Base-by-base conservation (phyloP, 2,329 filamentous ascomycete genomes). In the Remersonia thermophila region DNA sequence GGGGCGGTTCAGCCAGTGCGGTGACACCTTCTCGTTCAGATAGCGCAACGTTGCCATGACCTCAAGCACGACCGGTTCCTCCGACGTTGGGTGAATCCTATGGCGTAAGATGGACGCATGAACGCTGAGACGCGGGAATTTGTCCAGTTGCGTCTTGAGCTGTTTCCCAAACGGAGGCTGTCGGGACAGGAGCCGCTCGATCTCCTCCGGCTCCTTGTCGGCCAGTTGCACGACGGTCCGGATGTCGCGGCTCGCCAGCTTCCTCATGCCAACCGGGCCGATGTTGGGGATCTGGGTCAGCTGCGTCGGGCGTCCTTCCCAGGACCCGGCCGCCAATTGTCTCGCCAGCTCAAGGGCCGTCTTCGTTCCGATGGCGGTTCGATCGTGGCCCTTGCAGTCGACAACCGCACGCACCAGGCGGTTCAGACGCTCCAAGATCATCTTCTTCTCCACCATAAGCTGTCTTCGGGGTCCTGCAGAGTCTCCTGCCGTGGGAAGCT, bases 131-230 rank as follows among this genome's bases (percentile, higher is more conserved):
- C 56, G 54, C 10, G 91, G 91, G 48, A 95, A 96, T 0, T 67
- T 65, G 2, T 69, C 70, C 8, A 91, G 57, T 14, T 66, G 63
- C 10, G 75, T 71, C 11, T 82, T 60, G 29, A 93, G 53, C 29
- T 78, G 79, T 30, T 72, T 68, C 0, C 89, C 91, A 51, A 82
- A 94, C 0, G 89, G 85, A 0, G 86, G 83, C 46, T 93, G 85
- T 36, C 80, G 79, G 44, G 77, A 80, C 32, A 93, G 56, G 16
- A 85, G 60, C 32, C 76, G 70, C 49, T 96, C 89, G 35, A 98
- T 83, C 17, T 75, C 70, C 36, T 77, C 71, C 17, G 79, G 65
- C 26, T 89, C 79, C 11, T 75, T 67, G 6, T 56, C 59, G 12
- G 78, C 73, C 10, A 98, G 62, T n/a, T 73, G 70, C 29, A 80